Percentiles rank a stretch among this genome's conserved stretches.
Conservation (phyloP, 768 basidiomycete genomes). For the Gymnopilus junonius region DNA sequence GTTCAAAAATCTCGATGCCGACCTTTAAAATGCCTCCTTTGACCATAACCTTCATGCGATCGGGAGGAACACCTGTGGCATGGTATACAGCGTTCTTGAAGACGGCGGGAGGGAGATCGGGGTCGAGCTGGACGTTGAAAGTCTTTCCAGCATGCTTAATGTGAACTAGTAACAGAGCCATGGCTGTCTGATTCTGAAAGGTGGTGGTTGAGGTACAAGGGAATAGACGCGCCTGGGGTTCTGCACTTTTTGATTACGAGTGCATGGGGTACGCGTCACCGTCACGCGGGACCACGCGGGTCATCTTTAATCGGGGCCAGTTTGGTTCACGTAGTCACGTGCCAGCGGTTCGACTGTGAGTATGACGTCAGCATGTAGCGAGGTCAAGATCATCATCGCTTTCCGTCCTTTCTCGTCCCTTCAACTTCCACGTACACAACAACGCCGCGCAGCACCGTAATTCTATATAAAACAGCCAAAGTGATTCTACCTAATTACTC, state of each 20-base stretch:
- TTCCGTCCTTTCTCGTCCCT: not conserved
- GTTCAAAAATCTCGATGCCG: conserved; percentile 19
- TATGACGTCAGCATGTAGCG: conserved; percentile 24
- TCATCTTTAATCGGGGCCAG: conserved; percentile 8
- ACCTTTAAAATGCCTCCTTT: conserved; percentile 93
- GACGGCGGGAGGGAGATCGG: conserved; percentile 63
- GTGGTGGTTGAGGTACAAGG: conserved; percentile 12
- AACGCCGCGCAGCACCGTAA: conserved; percentile 7
- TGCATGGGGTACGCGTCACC: conserved; percentile 26
- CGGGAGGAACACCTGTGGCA: conserved; percentile 83
- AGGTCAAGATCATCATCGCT: conserved; percentile 9
- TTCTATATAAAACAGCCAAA: not conserved
- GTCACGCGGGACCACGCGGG: conserved; percentile 29
- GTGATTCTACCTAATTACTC: not conserved
- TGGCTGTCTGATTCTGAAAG: conserved; percentile 29
- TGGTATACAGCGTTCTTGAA: conserved; percentile 89
- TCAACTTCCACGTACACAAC: conserved; percentile 19
- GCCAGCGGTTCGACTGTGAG: conserved; percentile 7
- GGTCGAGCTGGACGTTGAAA: conserved; percentile 72
- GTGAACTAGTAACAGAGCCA: conserved; percentile 75
- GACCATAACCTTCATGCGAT: conserved; percentile 97
- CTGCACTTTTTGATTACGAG: conserved; percentile 24
- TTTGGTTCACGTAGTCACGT: conserved; percentile 12
- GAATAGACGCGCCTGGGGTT: conserved; percentile 17
- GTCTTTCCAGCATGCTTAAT: conserved; percentile 92